Base-by-base conservation (phyloP, 495 filamentous ascomycete genomes). In the Parathielavia appendiculata region DNA sequence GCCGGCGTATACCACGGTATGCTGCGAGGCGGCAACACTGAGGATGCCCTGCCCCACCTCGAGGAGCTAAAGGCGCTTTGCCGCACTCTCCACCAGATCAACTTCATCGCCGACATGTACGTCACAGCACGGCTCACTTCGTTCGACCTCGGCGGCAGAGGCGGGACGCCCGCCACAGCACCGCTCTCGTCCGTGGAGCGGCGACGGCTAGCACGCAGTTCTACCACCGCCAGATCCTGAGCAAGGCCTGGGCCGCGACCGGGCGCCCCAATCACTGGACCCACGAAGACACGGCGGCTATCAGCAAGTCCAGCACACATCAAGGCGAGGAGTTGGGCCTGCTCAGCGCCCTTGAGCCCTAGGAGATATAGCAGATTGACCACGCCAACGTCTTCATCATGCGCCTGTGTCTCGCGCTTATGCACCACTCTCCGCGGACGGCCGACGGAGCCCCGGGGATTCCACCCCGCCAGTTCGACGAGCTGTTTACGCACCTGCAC, bases 181-280 rank as follows among this genome's bases (percentile, higher is more conserved):
- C 53, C 53, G 11, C 30, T 39, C 26, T 56, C 53, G 26, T 41
- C 16, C 41, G 1, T 12, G 4, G 53, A 56, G 41, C 53, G 43
- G 13, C 53, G 19, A 10, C 41, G 53, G 4, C n/a, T 56, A 8
- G 44, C 47, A 30, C 41, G 53, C n/a, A 41, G 0, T 36, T 56
- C 53, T 56, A 56, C 35, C 53, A 41, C 19, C 43, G 53, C 30
- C 53, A 56, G 53, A 38, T 56, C 26, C n/a, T 56, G 9, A 46
- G 53, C 53, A 46, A 56, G 19, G 53, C 41, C 30, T 56, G 41
- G 41, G 54, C 54, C 23, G 32, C 35, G 11, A 35, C 39, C 14
- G 19, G 39, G 23, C 51, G 51, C 23, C 39, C 23, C 32, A n/a
- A 38, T 2, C 12, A n/a, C 39, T 43, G 23, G 39, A 32, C n/a